phyloP scores from a whole-genome alignment of 768 basidiomycete species.

The Cytidiella melzeri region DNA sequence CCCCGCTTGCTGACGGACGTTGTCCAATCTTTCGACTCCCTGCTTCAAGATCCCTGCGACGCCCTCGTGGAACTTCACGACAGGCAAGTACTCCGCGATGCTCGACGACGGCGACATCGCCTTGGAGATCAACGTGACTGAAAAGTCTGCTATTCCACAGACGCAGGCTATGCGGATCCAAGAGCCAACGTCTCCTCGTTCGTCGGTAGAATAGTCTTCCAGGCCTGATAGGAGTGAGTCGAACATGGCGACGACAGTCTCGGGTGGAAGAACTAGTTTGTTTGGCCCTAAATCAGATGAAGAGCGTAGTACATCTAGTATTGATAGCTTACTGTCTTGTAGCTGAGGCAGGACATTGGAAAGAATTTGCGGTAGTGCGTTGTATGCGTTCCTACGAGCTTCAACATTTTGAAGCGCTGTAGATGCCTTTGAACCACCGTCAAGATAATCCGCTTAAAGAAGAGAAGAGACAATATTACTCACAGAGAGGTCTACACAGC shows the following conservation, averaged over 20 bases:
- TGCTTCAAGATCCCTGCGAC: conserved; percentile 78
- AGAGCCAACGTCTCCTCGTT: conserved; percentile 95
- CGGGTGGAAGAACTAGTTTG: conserved; percentile 41
- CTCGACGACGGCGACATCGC: conserved; percentile 33
- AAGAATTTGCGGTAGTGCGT: conserved; percentile 45
- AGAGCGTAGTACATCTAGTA: too few relatives aligned
- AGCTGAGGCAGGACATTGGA: conserved; percentile 31
- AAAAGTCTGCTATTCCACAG: conserved; percentile 50
- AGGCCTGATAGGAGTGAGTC: conserved; percentile 63
- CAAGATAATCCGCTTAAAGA: conserved; percentile 15
- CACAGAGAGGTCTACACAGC: conserved; percentile 51
- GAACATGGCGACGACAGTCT: conserved; percentile 42
- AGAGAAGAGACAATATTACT: conserved; percentile 17
- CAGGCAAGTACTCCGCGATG: conserved; percentile 56
- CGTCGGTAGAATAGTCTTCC: conserved; percentile 87
- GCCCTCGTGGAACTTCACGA: conserved; percentile 46
- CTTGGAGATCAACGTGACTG: conserved; percentile 43
- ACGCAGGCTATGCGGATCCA: conserved; percentile 86
- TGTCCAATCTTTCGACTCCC: conserved; percentile 86
- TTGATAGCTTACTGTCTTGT: conserved; percentile 35
- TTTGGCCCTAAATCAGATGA: not conserved
- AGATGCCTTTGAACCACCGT: too few relatives aligned
- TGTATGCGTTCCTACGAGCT: conserved; percentile 49
- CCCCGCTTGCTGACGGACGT: conserved; percentile 79
- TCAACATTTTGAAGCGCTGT: conserved; percentile 43